A percentile compares a stretch with the other conserved stretches of the same genome.
Conservation (phyloP, 1,284 basidiomycete species). For the Rhodotorula sp. region DNA sequence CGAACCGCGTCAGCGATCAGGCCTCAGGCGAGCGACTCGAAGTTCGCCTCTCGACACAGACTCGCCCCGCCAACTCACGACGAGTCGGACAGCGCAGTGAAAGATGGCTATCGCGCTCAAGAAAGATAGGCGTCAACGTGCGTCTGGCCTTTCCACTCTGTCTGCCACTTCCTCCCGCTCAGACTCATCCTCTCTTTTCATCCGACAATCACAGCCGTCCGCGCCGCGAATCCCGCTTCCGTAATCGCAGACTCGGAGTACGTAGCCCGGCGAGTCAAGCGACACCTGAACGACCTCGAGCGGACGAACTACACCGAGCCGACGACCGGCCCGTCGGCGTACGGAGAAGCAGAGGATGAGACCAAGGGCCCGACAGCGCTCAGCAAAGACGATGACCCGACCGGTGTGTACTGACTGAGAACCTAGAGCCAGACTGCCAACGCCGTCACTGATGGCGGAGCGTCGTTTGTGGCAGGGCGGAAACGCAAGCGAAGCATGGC, state of each 20-base stretch:
- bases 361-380: slow-evolving; percentile 51
- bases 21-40: too few relatives aligned
- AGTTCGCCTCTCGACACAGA: background rate
- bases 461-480: slow-evolving; percentile 35
- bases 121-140: slow-evolving; percentile 38
- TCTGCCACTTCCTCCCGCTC: background rate
- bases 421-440: background rate
- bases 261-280: slow-evolving; percentile 67
- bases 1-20: too few relatives aligned
- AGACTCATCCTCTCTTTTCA: background rate
- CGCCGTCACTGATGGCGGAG: too few relatives aligned
- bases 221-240: slow-evolving; percentile 50
- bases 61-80: too few relatives aligned
- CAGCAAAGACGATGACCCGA: slow-evolving; percentile 52
- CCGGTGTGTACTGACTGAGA: slow-evolving; percentile 60
- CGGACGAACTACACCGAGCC: slow-evolving; percentile 73
- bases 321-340: slow-evolving; percentile 51
- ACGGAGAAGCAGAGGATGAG: slow-evolving; percentile 45
- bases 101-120: slow-evolving; percentile 5
- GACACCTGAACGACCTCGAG: slow-evolving; percentile 77
- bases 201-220: slow-evolving; percentile 46
- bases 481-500: slow-evolving; percentile 67
- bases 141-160: background rate
- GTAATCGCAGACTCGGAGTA: slow-evolving; percentile 58
- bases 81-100: too few relatives aligned